Conservation (phyloP, 2,329 filamentous ascomycete genomes). For the Fusarium continuum region DNA sequence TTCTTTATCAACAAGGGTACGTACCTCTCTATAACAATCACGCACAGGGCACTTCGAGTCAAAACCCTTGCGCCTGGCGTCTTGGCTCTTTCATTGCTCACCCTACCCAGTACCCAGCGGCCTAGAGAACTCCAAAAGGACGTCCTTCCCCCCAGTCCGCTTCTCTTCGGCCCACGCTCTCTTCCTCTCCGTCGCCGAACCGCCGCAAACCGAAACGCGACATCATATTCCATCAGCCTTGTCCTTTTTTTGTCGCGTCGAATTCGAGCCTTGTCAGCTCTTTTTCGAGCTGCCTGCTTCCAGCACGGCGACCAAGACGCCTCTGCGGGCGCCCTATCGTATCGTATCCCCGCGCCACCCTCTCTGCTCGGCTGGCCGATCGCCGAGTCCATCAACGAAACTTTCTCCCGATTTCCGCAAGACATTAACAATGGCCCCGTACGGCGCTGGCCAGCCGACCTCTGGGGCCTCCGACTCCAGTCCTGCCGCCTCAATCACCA, state of each 20-base stretch:
- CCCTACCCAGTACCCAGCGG: slow-evolving; percentile 34
- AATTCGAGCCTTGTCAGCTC: slow-evolving; percentile 12
- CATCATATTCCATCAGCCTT: slow-evolving; percentile 28
- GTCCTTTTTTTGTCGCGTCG: slow-evolving; percentile 5
- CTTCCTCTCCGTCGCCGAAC: slow-evolving; percentile 45
- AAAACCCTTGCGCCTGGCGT: slow-evolving; percentile 17
- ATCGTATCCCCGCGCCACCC: slow-evolving; percentile 8
- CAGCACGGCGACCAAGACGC: slow-evolving; percentile 17
- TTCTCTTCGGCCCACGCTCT: slow-evolving; percentile 41
- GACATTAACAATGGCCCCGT: slow-evolving; percentile 37
- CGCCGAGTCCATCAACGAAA: slow-evolving; percentile 11
- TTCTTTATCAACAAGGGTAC: slow-evolving; percentile 19
- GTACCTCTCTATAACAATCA: slow-evolving; percentile 11
- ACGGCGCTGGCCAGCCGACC: slow-evolving; percentile 34
- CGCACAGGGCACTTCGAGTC: slow-evolving; percentile 25
- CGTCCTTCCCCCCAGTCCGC: slow-evolving; percentile 36
- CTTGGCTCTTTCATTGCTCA: neutral
- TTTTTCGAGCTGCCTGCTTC: slow-evolving; percentile 18
- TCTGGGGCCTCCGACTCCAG: slow-evolving; percentile 41
- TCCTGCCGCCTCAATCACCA: slow-evolving; percentile 37
- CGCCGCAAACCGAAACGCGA: slow-evolving; percentile 49
- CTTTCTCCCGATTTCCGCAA: neutral
- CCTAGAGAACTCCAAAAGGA: slow-evolving; percentile 41
- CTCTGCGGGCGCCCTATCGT: slow-evolving; percentile 11
- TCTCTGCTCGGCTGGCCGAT: slow-evolving; percentile 15